phyloP scores from a whole-genome alignment of 2,329 filamentous ascomycete species.

The Fusarium hostae region DNA sequence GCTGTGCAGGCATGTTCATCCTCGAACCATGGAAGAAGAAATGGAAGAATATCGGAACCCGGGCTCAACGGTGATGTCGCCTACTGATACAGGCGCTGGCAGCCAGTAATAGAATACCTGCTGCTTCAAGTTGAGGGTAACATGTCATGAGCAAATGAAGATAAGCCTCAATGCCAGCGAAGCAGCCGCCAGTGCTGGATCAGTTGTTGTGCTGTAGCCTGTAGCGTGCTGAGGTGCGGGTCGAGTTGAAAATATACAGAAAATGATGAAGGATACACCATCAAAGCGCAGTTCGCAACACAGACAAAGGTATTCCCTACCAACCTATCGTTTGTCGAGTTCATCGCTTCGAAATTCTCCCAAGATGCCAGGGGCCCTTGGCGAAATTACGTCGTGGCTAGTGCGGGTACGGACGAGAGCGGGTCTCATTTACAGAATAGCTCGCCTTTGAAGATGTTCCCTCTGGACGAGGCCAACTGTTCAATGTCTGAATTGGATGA shows the following conservation, averaged over 20 bases:
- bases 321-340: constrained; percentile 12
- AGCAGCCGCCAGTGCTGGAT: constrained; percentile 19
- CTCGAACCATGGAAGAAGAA: constrained; percentile 25
- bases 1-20: constrained; percentile 16
- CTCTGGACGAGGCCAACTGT: constrained; percentile 15
- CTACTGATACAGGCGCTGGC: background rate
- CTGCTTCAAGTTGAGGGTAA: background rate
- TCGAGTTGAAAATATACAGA: constrained; percentile 2
- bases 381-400: constrained; percentile 45
- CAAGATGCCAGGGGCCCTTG: constrained; percentile 34
- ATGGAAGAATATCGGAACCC: background rate
- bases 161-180: constrained; percentile 33
- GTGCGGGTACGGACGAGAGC: constrained; percentile 40
- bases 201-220: constrained; percentile 2
- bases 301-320: constrained; percentile 6
- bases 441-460: constrained; percentile 9
- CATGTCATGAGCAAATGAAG: constrained; percentile 2
- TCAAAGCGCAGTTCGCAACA: background rate
- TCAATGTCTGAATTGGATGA: constrained; percentile 12
- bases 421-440: constrained; percentile 44
- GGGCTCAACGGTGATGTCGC: background rate
- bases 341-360: constrained; percentile 22
- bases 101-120: background rate
- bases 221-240: constrained; percentile 25
- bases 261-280: background rate